Evolutionary conservation across 345 rosid genomes (phyloP).

Genomic region (Acer negundo): DNA sequence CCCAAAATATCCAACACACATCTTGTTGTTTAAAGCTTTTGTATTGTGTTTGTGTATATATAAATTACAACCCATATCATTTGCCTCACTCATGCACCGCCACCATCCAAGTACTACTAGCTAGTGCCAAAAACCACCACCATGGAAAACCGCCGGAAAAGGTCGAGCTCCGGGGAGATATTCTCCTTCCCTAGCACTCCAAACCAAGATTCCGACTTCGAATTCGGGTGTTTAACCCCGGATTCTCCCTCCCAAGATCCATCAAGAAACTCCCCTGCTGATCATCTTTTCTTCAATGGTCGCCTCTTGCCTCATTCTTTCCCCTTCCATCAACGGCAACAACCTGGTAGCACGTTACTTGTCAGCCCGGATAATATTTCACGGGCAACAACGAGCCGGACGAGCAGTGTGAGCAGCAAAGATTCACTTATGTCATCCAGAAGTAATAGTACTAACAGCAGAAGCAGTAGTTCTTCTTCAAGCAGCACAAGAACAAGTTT

Average conservation of each 20-base stretch:
- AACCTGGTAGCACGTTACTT: slow-evolving; percentile 9
- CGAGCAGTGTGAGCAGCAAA: slow-evolving; percentile 57
- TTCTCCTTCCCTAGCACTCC: slow-evolving; percentile 54
- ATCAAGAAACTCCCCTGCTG: slow-evolving; percentile 70
- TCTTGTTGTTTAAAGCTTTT: slow-evolving; percentile 6
- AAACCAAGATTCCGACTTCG: slow-evolving; percentile 52
- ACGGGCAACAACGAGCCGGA: slow-evolving; percentile 42
- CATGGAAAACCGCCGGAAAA: slow-evolving; percentile 35
- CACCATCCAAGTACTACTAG: neutral
- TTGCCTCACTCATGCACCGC: neutral
- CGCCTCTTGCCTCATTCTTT: slow-evolving; percentile 74
- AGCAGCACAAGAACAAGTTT: slow-evolving; percentile 68
- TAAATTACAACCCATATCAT: neutral
- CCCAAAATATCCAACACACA: slow-evolving; percentile 1
- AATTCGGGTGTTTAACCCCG: slow-evolving; percentile 65
- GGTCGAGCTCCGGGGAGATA: slow-evolving; percentile 28
- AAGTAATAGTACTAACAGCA: slow-evolving; percentile 67
- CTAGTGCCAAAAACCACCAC: neutral
- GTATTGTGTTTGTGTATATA: slow-evolving; percentile 20
- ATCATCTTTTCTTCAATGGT: slow-evolving; percentile 80
- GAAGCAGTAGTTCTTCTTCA: slow-evolving; percentile 51
- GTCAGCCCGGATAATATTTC: neutral
- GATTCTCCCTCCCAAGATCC: slow-evolving; percentile 57
- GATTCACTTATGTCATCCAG: slow-evolving; percentile 60
- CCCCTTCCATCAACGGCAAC: slow-evolving; percentile 36